Percentiles rank a stretch among this genome's conserved stretches.
Conservation (phyloP, 2,329 filamentous ascomycete genomes). For the Clonostachys byssicola region DNA sequence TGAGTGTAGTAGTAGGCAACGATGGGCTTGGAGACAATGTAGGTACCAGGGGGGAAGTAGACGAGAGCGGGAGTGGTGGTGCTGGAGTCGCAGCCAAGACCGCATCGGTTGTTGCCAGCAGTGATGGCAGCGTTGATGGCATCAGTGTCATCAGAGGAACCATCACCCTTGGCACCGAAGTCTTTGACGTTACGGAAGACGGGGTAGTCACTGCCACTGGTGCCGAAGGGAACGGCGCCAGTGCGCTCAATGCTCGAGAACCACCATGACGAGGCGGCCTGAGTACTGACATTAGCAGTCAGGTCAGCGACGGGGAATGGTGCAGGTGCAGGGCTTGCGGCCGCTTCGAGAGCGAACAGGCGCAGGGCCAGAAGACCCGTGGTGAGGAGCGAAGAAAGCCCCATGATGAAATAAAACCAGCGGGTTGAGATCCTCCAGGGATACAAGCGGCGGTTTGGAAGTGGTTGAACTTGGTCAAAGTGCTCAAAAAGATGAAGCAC, state of each 20-base stretch:
- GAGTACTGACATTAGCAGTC: slow-evolving; percentile 8
- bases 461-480: too few relatives aligned
- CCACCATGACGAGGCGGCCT: slow-evolving; percentile 59
- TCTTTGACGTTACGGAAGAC: slow-evolving; percentile 75
- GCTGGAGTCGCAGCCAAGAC: slow-evolving; percentile 73
- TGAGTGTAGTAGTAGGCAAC: slow-evolving; percentile 91
- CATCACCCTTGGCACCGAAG: slow-evolving; percentile 67
- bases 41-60: slow-evolving; percentile 89
- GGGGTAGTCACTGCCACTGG: slow-evolving; percentile 52
- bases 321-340: slow-evolving; percentile 16
- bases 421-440: slow-evolving; percentile 11
- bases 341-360: slow-evolving; percentile 19
- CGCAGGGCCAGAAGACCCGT: slow-evolving; percentile 36
- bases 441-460: background rate
- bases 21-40: slow-evolving; percentile 75
- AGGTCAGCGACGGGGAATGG: slow-evolving; percentile 7
- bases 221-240: slow-evolving; percentile 59
- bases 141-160: slow-evolving; percentile 73
- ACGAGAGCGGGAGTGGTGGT: slow-evolving; percentile 83
- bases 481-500: too few relatives aligned
- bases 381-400: slow-evolving; percentile 34
- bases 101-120: slow-evolving; percentile 77
- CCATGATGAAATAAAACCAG: slow-evolving; percentile 35
- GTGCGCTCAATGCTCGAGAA: slow-evolving; percentile 64
- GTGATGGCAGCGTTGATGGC: slow-evolving; percentile 84